Evolutionary conservation across 2,329 filamentous ascomycete species (phyloP), one percentile per base, ranked within the genome.

Genomic region (Fusarium sacchari): DNA sequence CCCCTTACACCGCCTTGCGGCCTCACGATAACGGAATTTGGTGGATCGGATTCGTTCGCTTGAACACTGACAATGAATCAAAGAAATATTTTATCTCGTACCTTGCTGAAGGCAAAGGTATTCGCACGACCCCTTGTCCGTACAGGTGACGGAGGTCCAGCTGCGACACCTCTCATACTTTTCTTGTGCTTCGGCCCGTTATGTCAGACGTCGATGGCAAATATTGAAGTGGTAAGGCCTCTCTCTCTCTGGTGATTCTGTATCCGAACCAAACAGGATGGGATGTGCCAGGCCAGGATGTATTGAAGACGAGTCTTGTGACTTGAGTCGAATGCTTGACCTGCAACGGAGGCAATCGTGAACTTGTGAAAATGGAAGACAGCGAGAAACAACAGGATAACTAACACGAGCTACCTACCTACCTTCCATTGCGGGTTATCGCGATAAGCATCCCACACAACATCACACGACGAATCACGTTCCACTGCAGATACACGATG

Each of bases 61-160:
- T 75, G 65, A 67, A 63, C 56, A 37, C 60, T 28, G 28, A 40
- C 59, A 69, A 49, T 64, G 59, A 69, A 44, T 65, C 43, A 46
- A 64, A 26, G 58, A 66, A 68, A 67, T 30, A 20, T 8, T 53
- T 49, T 53, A 30, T 46, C 50, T 67, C 79, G 77, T 71, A 83
- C 82, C 80, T 80, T 82, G 76, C 83, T 83, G 63, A 84, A 83
- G 72, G 78, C 84, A 80, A 81, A 85, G 18, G 83, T 85, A 56
- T 85, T 82, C 60, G 77, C 79, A 57, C 81, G 76, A 59, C 77
- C 68, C 69, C 81, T 76, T 47, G 79, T 79, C 53, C 72, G 73
- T n/a, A 76, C 74, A 39, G 79, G 76, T 59, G 78, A 79, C 39
- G 80, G 79, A 58, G 80, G 77, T 58, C 81, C 82, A 63, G 83